These are phyloP conservation scores for Globisporangium viniferum DNA, from an alignment of 352 stramenopile species.

Conservation along the genomic window DNA sequence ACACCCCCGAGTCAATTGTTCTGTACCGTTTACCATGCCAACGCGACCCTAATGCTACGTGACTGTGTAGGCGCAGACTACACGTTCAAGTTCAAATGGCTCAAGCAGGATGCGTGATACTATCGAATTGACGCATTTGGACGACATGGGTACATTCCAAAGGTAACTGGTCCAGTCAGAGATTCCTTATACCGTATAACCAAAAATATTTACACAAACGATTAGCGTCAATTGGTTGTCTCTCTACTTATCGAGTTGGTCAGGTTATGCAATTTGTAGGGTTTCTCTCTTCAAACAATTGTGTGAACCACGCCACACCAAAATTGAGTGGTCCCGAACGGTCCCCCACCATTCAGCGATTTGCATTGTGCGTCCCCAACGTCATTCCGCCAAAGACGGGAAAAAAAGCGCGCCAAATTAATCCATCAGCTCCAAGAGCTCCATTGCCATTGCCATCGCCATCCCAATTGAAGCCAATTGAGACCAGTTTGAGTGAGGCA, in stretches of 20 bases:
- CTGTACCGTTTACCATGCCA: neutral
- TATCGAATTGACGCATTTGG: neutral
- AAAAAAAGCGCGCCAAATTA: no score
- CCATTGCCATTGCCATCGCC: neutral
- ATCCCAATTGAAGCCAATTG: no score
- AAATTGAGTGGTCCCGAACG: neutral
- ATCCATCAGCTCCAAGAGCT: neutral
- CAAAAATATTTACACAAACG: no score
- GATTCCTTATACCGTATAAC: no score
- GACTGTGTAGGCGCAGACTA: neutral
- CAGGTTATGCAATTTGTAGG: no score
- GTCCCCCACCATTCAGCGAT: neutral
- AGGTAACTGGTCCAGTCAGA: no score
- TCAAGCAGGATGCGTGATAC: neutral
- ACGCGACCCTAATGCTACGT: neutral
- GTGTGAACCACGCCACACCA: neutral
- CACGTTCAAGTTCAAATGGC: conserved; percentile 1
- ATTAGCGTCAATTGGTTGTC: no score
- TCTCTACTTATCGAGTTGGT: no score
- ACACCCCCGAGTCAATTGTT: neutral
- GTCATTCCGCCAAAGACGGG: neutral
- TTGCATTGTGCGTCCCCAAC: neutral
- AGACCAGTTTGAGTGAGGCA: no score
- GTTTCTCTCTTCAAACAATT: no score
- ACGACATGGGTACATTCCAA: neutral